phyloP scores from a whole-genome alignment of 148 eudicot genomes.

The Pharnaceum exiguum region DNA sequence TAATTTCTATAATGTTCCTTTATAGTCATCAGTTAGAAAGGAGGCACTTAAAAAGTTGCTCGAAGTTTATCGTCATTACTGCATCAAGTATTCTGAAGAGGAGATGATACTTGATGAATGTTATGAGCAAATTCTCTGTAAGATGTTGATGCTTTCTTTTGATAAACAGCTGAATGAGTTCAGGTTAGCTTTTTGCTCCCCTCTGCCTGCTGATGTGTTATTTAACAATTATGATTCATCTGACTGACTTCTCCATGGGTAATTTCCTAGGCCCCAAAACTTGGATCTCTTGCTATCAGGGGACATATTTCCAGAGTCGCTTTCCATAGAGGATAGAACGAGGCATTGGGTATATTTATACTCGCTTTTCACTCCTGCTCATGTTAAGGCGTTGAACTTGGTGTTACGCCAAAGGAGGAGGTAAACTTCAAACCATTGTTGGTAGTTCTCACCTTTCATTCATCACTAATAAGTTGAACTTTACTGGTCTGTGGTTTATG shows the following conservation, averaged over 20 bases:
- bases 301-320: slow-evolving; percentile 72
- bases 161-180: slow-evolving; percentile 73
- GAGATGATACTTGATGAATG: slow-evolving; percentile 34
- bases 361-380: slow-evolving; percentile 66
- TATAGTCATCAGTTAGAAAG: slow-evolving; percentile 74
- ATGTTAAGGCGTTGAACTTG: slow-evolving; percentile 59
- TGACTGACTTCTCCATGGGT: slow-evolving; percentile 12
- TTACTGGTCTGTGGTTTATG: too few species aligned
- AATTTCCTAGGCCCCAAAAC: slow-evolving; percentile 56
- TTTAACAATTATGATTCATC: background rate
- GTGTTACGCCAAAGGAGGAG: slow-evolving; percentile 73
- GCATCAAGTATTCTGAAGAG: slow-evolving; percentile 56
- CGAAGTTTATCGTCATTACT: slow-evolving; percentile 78
- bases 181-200: slow-evolving; percentile 38
- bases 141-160: slow-evolving; percentile 70
- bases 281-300: slow-evolving; percentile 71
- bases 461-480: background rate
- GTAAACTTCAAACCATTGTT: too few species aligned
- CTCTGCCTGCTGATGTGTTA: background rate
- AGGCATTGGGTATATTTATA: slow-evolving; percentile 74
- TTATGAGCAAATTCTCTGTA: slow-evolving; percentile 83
- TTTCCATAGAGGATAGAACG: slow-evolving; percentile 64
- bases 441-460: too few species aligned
- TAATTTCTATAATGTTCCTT: slow-evolving; percentile 8
- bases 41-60: slow-evolving; percentile 69